Conservation (phyloP, 805 yeast species). For the Hagleromyces aurorensis region DNA sequence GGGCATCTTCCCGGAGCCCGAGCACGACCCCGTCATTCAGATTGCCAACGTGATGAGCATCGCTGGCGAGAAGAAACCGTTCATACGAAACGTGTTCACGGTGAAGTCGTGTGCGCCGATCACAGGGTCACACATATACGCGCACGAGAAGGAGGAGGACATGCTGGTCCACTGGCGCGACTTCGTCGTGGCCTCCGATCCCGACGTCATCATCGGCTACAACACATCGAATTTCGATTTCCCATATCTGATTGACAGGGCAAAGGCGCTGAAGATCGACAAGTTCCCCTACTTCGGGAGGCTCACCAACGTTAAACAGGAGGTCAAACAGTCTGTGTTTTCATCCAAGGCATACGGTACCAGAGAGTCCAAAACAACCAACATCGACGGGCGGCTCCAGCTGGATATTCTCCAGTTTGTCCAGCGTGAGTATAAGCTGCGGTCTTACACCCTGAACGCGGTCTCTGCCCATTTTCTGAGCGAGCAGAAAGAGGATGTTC, state of each 20-base stretch:
- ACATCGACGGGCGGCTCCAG: slow-evolving; percentile 94
- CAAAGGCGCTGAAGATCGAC: slow-evolving; percentile 55
- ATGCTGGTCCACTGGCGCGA: slow-evolving; percentile 84
- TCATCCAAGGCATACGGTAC: slow-evolving; percentile 96
- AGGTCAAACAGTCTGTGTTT: slow-evolving; percentile 71
- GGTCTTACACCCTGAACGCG: slow-evolving; percentile 91
- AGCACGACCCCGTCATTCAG: slow-evolving; percentile 89
- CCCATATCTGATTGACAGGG: slow-evolving; percentile 87
- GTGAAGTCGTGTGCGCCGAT: slow-evolving; percentile 87
- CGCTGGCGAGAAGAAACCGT: slow-evolving; percentile 72
- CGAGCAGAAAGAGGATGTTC: slow-evolving; percentile 98
- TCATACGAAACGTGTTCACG: slow-evolving; percentile 90
- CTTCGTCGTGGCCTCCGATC: slow-evolving; percentile 76
- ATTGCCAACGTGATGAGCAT: slow-evolving; percentile 90
- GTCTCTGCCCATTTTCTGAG: slow-evolving; percentile 90
- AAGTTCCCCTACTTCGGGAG: slow-evolving; percentile 86
- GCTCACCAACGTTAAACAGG: slow-evolving; percentile 58
- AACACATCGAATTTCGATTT: slow-evolving; percentile 91
- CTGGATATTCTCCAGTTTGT: slow-evolving; percentile 85
- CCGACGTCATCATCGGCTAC: slow-evolving; percentile 95
- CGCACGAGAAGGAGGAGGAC: slow-evolving; percentile 65
- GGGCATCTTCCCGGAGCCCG: slow-evolving; percentile 94
- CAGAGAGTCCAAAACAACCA: slow-evolving; percentile 81
- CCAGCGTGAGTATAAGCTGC: slow-evolving; percentile 88
- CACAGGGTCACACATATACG: slow-evolving; percentile 85